Evolutionary conservation across 1,284 basidiomycete species (phyloP).

Genomic region (Testicularia cyperi): DNA sequence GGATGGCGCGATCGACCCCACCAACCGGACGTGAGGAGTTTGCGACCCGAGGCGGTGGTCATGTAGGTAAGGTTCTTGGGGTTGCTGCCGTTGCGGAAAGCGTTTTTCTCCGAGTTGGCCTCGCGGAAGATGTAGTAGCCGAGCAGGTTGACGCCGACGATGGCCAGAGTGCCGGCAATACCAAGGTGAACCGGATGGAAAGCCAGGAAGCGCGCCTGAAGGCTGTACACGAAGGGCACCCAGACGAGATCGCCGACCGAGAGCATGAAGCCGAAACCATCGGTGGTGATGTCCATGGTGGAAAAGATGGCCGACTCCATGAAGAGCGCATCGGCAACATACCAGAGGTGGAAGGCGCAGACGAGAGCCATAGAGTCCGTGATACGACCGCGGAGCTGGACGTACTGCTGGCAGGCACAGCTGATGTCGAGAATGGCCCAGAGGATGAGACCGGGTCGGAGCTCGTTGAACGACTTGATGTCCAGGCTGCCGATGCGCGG

Average conservation of each 20-base stretch:
- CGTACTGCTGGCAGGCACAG: conserved; percentile 87
- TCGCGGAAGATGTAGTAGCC: conserved; percentile 91
- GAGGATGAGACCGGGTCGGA: conserved; percentile 87
- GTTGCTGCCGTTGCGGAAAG: conserved; percentile 89
- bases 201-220: conserved; percentile 91
- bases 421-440: conserved; percentile 90
- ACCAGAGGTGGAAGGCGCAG: conserved; percentile 80
- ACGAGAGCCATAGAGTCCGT: conserved; percentile 93
- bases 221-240: conserved; percentile 91
- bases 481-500: conserved; percentile 83
- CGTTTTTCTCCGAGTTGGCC: conserved; percentile 90
- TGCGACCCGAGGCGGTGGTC: conserved; percentile 81
- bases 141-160: conserved; percentile 71
- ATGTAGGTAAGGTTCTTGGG: conserved; percentile 87
- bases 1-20: conserved; percentile 94
- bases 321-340: conserved; percentile 66
- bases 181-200: conserved; percentile 82
- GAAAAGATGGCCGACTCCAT: conserved; percentile 72
- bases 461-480: conserved; percentile 84
- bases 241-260: conserved; percentile 87
- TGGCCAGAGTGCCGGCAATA: conserved; percentile 66
- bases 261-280: conserved; percentile 99
- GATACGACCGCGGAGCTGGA: conserved; percentile 70
- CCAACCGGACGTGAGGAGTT: conserved; percentile 92
- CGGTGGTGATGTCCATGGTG: conserved; percentile 96